Base-by-base conservation (phyloP, 495 filamentous ascomycete species). In the Lasiosphaeriaceae sp. region DNA sequence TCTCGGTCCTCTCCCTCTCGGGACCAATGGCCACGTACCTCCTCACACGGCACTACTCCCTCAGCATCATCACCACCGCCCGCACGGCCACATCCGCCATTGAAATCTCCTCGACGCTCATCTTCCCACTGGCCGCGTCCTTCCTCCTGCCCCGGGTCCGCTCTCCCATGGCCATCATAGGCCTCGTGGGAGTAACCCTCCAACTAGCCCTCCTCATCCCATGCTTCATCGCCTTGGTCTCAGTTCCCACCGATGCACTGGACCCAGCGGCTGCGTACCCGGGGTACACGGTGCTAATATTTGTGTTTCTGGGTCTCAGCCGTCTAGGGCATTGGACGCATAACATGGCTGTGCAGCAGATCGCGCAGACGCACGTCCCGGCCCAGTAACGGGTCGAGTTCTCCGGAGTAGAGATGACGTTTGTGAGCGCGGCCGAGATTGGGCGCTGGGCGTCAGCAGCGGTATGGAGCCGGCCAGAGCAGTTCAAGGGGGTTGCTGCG, bases 291-390 rank as follows among this genome's bases (percentile, higher is more conserved):
- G 47, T 67, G 29, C 52, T 57, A 2, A 56, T 73, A 55, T 71
- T 73, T 55, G 29, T 63, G 51, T 70, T 70, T 56, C 66, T 73
- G 48, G 71, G 70, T 0, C 48, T 69, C 23, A 74, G 71, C n/a
- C 63, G 72, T 9, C 62, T 75, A 2, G 72, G 72, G 0, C 66
- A 70, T 21, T 74, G 72, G 67, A 64, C 66, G 47, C 71, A 66
- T 58, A 67, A 73, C 51, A 65, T 75, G 48, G 67, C 65, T 2
- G 71, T 69, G 14, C 68, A 71, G 49, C 71, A 71, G 45, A 60
- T 74, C 11, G 66, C 63, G 22, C 71, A 74, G 64, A 71, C 70
- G 41, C 60, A 61, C 8, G 60, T 66, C 16, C 43, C 59, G 0
- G 57, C 67, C 1, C 17, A 50, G 19, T 58, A 65, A 2, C 59